phyloP scores from a whole-genome alignment of 805 yeast genomes.

The Wickerhamiella brachini region DNA sequence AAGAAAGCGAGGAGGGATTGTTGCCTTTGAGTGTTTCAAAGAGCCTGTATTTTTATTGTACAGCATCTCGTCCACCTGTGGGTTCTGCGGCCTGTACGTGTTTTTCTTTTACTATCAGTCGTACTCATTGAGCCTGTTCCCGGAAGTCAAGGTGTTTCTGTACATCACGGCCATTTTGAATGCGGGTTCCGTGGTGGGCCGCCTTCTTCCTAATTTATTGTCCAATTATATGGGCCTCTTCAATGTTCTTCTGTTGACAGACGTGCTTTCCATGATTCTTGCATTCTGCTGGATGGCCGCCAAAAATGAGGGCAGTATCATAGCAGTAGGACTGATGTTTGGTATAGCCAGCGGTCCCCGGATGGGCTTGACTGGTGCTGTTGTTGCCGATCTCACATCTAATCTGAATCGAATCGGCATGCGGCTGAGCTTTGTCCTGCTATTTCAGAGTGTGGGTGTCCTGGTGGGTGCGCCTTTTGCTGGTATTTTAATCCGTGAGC shows the following conservation, averaged over 20 bases:
- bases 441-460: conserved; percentile 38
- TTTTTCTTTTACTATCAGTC: conserved; percentile 25
- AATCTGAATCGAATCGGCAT: conserved; percentile 17
- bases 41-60: conserved; percentile 18
- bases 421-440: conserved; percentile 48
- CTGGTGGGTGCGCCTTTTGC: conserved; percentile 20
- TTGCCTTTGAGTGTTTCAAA: conserved; percentile 19
- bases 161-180: conserved; percentile 25
- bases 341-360: conserved; percentile 22
- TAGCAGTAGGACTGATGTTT: conserved; percentile 18
- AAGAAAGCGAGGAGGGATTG: conserved; percentile 15
- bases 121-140: conserved; percentile 19
- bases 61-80: conserved; percentile 17
- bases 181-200: conserved; percentile 33
- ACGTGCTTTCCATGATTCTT: conserved; percentile 18
- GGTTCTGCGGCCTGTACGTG: conserved; percentile 23
- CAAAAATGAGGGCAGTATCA: conserved; percentile 14
- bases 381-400: conserved; percentile 18
- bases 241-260: neutral
- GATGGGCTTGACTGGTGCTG: conserved; percentile 20
- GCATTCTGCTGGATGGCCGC: conserved; percentile 25
- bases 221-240: conserved; percentile 26
- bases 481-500: conserved; percentile 12
- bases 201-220: conserved; percentile 34
- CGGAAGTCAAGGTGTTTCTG: conserved; percentile 11